Base-by-base conservation (phyloP, 164 flowering plant species). In the Liquidambar formosana region DNA sequence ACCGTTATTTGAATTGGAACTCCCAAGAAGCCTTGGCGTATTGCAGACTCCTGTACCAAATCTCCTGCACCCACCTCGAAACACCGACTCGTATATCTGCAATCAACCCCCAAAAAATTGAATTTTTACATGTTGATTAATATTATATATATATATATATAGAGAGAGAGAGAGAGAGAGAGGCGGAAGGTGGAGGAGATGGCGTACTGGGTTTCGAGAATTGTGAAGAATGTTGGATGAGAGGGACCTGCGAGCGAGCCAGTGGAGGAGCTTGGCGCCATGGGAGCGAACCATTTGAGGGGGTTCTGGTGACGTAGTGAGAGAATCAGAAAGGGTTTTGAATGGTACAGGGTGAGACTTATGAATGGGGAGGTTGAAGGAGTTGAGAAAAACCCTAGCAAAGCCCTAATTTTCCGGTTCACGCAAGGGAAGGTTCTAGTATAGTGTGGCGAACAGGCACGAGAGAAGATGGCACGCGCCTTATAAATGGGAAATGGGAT, bases 241-340 rank as follows among this genome's bases (percentile, higher is more conserved):
- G 28, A 77, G 59, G 51, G 80, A 71, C 47, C 81, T 78, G 43
- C 83, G 84, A 26, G 78, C 75, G 62, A 80, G 46, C 67, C 66
- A 80, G 65, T 53, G 74, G 43, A 80, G 54, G 65, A 85, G 73
- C 53, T 73, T 75, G 46, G 77, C 81, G 71, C 90, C 89, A 60
- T 81, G 76, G 59, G 79, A 73, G 46, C 90, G 84, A 72, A 73
- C 84, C 94, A 89, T 89, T 73, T 64, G 72, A 53, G 12, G 2
- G 10, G n/a, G n/a, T 18, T n/a, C 18, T 21, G 14, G 18, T 46
- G 9, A 8, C 23, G 18, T 19, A 12, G 25, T 53, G 57, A 5
- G 57, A 4, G 22, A 12, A 53, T 8, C 23, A 2, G 21, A 3
- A 58, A 5, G 5, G 15, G 44, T 33, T n/a, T 58, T 16, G 8